These are phyloP conservation scores for Castanopsis chinensis DNA, from an alignment of 306 rosid genomes.

Conservation along the genomic window DNA sequence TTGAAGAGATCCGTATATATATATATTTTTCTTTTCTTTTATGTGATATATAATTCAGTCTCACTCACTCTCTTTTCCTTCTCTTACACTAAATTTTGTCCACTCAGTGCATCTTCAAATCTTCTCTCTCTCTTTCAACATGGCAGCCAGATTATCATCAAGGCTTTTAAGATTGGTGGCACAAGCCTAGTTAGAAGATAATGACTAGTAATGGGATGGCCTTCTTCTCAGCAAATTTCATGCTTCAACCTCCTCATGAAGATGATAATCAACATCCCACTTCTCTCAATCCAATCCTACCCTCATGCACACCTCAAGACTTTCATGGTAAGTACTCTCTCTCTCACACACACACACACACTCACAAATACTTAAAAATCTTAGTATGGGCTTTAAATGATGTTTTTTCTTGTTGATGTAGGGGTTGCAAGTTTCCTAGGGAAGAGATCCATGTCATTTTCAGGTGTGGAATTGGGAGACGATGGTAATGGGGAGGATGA, in stretches of 20 bases:
- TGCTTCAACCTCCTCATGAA: slow-evolving; percentile 76
- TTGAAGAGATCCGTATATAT: slow-evolving; percentile 30
- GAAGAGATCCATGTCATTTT: slow-evolving; percentile 84
- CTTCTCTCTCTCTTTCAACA: slow-evolving; percentile 27
- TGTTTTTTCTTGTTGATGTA: slow-evolving; percentile 21
- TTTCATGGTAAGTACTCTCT: slow-evolving; percentile 60
- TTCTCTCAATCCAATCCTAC: slow-evolving; percentile 68
- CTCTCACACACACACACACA: background rate
- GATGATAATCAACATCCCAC: slow-evolving; percentile 67
- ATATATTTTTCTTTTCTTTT: slow-evolving; percentile 14
- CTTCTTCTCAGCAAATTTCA: slow-evolving; percentile 90
- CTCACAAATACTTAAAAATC: background rate
- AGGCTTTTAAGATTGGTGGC: slow-evolving; percentile 32
- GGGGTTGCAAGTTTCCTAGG: slow-evolving; percentile 79
- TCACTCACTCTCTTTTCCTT: slow-evolving; percentile 9
- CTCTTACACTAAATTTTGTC: slow-evolving; percentile 17
- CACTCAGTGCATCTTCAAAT: slow-evolving; percentile 22
- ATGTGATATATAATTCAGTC: slow-evolving; percentile 13
- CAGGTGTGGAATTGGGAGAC: slow-evolving; percentile 74
- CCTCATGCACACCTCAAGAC: slow-evolving; percentile 83
- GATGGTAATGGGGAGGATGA: slow-evolving; percentile 82
- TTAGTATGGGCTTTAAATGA: background rate
- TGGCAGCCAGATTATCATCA: slow-evolving; percentile 25
- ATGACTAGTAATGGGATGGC: slow-evolving; percentile 76
- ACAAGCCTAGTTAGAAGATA: slow-evolving; percentile 2